These are phyloP conservation scores for Anastatica hierochuntica DNA, from an alignment of 345 rosid species.

Conservation along the genomic window DNA sequence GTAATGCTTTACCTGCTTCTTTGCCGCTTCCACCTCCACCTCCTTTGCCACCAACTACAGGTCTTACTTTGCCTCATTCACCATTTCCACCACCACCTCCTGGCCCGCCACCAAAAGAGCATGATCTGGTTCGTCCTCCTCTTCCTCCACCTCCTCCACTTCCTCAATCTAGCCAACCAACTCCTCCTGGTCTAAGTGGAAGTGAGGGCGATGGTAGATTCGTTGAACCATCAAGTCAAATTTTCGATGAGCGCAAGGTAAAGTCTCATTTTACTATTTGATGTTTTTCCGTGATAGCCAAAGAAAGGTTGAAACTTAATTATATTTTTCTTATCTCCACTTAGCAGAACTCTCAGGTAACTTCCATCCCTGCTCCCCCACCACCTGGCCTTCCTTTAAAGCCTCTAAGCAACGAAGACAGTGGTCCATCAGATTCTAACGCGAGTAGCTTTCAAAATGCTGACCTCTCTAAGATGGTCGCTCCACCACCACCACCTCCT, in stretches of 20 bases:
- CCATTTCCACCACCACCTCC: slow-evolving; percentile 86
- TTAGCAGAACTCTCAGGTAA: too few relatives aligned
- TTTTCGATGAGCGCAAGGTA: too few relatives aligned
- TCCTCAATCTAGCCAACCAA: slow-evolving; percentile 47
- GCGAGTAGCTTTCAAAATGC: slow-evolving; percentile 29
- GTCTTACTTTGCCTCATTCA: slow-evolving; percentile 51
- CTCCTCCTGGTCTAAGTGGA: slow-evolving; percentile 47
- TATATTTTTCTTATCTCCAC: too few relatives aligned
- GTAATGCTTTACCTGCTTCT: slow-evolving; percentile 35
- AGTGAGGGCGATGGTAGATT: slow-evolving; percentile 35
- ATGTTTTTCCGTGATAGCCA: too few relatives aligned
- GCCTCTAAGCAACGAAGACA: slow-evolving; percentile 38
- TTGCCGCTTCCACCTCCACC: slow-evolving; percentile 81
- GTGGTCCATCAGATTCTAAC: slow-evolving; percentile 38
- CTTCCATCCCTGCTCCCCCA: slow-evolving; percentile 52
- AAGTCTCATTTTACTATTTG: too few relatives aligned
- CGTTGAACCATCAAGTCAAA: too few relatives aligned
- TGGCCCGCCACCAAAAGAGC: slow-evolving; percentile 78
- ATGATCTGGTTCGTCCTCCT: slow-evolving; percentile 33
- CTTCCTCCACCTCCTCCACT: slow-evolving; percentile 68
- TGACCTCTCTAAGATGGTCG: slow-evolving; percentile 40
- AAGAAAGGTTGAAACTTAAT: too few relatives aligned
- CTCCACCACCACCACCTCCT: slow-evolving; percentile 84
- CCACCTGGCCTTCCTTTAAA: slow-evolving; percentile 48
- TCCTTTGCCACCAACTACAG: slow-evolving; percentile 68